A percentile compares a stretch with the other conserved stretches of the same genome.
Conservation (phyloP, 331 rosid species). For the Quercus tomentella region DNA sequence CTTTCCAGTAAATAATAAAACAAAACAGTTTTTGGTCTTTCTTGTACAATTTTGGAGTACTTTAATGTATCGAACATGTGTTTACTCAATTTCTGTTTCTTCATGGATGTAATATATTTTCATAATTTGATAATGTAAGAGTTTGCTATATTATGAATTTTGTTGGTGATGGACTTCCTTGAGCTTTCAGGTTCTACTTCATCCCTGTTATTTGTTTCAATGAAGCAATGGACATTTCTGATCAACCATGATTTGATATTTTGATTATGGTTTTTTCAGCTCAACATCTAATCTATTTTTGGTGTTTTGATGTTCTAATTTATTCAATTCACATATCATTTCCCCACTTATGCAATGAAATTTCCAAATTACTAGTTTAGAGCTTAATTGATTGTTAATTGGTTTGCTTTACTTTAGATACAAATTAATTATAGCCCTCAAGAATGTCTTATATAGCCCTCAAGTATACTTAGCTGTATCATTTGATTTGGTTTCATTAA, state of each 20-base stretch:
- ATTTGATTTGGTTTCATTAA: too few species aligned
- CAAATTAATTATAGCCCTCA: too few species aligned
- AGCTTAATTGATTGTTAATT: too few species aligned
- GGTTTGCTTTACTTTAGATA: too few species aligned
- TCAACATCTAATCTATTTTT: neutral
- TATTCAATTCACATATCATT: neutral
- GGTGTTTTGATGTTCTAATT: neutral
- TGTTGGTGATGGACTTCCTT: neutral
- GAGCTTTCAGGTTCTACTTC: neutral
- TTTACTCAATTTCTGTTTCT: neutral
- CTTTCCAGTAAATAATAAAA: conserved; percentile 7
- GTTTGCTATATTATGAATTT: neutral
- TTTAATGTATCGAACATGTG: neutral
- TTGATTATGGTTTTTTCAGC: neutral
- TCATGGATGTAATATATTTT: neutral
- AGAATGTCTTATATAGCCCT: too few species aligned
- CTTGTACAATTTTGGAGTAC: neutral
- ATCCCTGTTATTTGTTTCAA: neutral
- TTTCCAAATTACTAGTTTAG: too few species aligned
- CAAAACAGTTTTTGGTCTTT: neutral
- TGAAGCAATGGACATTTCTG: neutral
- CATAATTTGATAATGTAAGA: neutral
- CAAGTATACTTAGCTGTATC: too few species aligned
- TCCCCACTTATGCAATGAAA: too few species aligned
- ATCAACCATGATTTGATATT: neutral